A percentile compares a stretch with the other conserved stretches of the same genome.
phyloP scores from a whole-genome alignment of 768 basidiomycete genomes.

The Sarcodon sp. region DNA sequence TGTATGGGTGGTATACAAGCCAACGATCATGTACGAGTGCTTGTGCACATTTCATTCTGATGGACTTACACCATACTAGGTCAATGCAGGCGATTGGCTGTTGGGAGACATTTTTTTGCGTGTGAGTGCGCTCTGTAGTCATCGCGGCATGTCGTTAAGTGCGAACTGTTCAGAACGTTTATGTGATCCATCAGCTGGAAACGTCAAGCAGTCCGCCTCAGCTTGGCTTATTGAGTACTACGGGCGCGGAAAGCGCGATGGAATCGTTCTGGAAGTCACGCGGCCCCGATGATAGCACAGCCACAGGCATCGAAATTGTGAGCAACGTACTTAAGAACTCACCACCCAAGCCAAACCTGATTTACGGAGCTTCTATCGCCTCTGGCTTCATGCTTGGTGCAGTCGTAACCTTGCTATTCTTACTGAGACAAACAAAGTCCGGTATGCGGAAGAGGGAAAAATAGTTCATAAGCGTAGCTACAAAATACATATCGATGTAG shows the following conservation, averaged over 20 bases:
- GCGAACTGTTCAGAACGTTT: slow-evolving; percentile 31
- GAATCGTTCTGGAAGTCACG: slow-evolving; percentile 26
- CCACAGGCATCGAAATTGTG: slow-evolving; percentile 9
- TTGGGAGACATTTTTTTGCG: slow-evolving; percentile 47
- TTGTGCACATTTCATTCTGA: not conserved
- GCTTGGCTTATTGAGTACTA: slow-evolving; percentile 33
- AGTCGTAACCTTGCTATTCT: slow-evolving; percentile 12
- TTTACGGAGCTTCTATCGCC: slow-evolving; percentile 15
- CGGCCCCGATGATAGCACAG: slow-evolving; percentile 24
- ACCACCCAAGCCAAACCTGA: slow-evolving; percentile 9
- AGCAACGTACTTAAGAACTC: slow-evolving; percentile 2
- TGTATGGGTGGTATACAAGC: slow-evolving; percentile 45
- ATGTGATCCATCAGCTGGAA: slow-evolving; percentile 32
- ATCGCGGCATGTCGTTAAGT: slow-evolving; percentile 1
- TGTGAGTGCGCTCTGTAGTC: slow-evolving; percentile 17
- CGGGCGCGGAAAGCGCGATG: slow-evolving; percentile 23
- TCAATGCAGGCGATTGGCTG: slow-evolving; percentile 49
- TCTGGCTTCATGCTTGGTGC: slow-evolving; percentile 25
- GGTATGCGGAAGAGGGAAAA: too few relatives aligned
- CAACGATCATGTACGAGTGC: slow-evolving; percentile 30
- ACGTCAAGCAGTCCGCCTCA: slow-evolving; percentile 25
- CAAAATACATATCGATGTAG: too few relatives aligned
- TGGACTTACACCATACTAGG: slow-evolving; percentile 14
- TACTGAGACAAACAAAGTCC: not conserved
- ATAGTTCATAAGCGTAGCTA: too few relatives aligned